Percentiles rank a stretch among this genome's conserved stretches.
phyloP scores from a whole-genome alignment of 1,139 yeast species.

The Arxiozyma bovina region DNA sequence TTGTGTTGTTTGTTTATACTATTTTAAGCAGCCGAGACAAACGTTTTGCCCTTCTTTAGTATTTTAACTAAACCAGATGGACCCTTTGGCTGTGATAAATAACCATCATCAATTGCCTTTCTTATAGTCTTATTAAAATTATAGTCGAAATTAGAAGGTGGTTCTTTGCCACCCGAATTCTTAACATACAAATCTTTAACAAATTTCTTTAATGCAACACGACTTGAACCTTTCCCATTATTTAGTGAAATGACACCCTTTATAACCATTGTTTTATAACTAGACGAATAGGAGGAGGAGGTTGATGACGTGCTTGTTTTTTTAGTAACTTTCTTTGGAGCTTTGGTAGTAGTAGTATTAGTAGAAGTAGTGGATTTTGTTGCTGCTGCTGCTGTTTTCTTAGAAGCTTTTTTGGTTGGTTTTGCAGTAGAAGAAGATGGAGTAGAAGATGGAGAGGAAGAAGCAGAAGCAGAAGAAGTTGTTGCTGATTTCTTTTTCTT shows the following conservation, averaged over 20 bases:
- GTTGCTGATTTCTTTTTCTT: too few relatives aligned
- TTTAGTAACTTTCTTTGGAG: constrained; percentile 6
- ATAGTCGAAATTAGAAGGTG: constrained; percentile 57
- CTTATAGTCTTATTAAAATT: constrained; percentile 71
- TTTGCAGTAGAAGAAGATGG: neutral
- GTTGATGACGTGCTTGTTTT: constrained; percentile 1
- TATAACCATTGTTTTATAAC: constrained; percentile 25
- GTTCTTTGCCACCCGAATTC: constrained; percentile 41
- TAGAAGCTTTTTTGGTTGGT: constrained; percentile 4
- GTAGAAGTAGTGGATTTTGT: constrained; percentile 4
- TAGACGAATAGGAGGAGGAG: constrained; percentile 10
- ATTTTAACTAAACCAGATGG: constrained; percentile 38
- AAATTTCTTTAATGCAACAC: constrained; percentile 59
- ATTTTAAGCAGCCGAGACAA: constrained; percentile 5
- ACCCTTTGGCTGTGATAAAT: constrained; percentile 81
- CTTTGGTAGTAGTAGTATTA: constrained; percentile 5
- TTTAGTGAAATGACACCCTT: constrained; percentile 18
- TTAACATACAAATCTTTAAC: constrained; percentile 42
- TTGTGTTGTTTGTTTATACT: neutral
- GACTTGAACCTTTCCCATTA: constrained; percentile 34
- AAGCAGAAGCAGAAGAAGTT: too few relatives aligned
- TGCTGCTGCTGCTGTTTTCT: constrained; percentile 9
- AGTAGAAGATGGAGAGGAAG: neutral
- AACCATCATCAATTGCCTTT: constrained; percentile 72
- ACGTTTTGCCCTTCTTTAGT: constrained; percentile 18